Evolutionary conservation across 2,329 filamentous ascomycete genomes (phyloP), one percentile per base, ranked within the genome.

Genomic region (Nemania sp.): DNA sequence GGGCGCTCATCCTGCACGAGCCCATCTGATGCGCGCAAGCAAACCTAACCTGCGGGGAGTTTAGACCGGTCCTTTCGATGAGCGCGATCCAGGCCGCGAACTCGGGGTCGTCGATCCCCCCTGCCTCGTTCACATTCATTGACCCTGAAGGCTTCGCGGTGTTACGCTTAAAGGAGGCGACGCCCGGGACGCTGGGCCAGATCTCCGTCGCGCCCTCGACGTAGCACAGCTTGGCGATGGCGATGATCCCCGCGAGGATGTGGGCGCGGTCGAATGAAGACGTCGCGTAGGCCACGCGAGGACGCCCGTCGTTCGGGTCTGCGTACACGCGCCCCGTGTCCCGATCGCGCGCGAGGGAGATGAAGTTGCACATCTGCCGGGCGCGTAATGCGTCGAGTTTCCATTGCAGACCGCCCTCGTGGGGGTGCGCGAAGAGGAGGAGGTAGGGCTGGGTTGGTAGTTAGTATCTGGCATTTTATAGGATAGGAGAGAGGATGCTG

Each of bases 21-120:
- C 88, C 86, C 89, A 92, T 92, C 74, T 92, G 89, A 70, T 93
- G 89, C 15, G 89, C 89, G n/a, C 84, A 88, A 24, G 77, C 73
- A 64, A 83, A 89, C n/a, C 74, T 68, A 19, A 77, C 75, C 24
- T 77, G 73, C 0, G 82, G 80, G 15, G 77, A 75, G 53, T 72
- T 74, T 43, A 79, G 79, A 33, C 79, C 77, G 17, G 82, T 72
- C 30, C 66, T 66, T 50, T 78, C 70, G 11, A 86, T 55, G 46
- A 74, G 67, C 5, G 68, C 67, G 2, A 89, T 71, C 88, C 88
- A 91, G 6, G 75, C 72, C 24, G 75, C 73, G 70, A 91, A 90
- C 1, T 67, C 71, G 1, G 78, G 70, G 61, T 89, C 83, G 31
- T 80, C 82, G 61, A 84, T 75, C 37, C 81, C 80, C 19, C n/a